Evolutionary conservation across 768 basidiomycete species (phyloP).

Genomic region (Mycena alexandri): DNA sequence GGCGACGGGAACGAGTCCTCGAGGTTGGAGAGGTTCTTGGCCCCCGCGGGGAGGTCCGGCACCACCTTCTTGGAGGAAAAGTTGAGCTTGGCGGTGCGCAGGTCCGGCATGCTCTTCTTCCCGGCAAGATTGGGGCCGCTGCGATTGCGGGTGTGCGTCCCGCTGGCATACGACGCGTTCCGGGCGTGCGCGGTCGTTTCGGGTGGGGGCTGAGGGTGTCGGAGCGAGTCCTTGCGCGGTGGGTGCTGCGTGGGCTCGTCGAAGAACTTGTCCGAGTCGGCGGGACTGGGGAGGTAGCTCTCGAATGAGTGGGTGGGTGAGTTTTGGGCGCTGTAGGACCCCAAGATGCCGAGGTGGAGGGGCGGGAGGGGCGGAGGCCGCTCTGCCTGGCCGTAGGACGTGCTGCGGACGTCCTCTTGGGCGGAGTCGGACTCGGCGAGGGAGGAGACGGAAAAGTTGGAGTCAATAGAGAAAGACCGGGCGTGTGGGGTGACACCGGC

Average conservation of each 20-base stretch:
- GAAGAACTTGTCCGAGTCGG: conserved; percentile 64
- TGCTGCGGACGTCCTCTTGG: conserved; percentile 42
- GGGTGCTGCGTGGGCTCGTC: conserved; percentile 52
- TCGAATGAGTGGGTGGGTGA: conserved; percentile 67
- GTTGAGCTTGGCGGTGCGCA: conserved; percentile 67
- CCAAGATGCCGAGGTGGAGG: conserved; percentile 61
- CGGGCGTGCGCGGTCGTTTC: conserved; percentile 53
- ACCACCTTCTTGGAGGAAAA: conserved; percentile 44
- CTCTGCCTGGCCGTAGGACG: conserved; percentile 47
- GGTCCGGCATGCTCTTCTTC: conserved; percentile 91
- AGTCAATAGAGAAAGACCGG: conserved; percentile 73
- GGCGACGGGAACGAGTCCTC: conserved; percentile 55
- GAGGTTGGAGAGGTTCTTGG: conserved; percentile 37
- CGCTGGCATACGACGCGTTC: conserved; percentile 64
- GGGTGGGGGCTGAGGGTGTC: conserved; percentile 43
- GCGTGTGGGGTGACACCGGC: conserved; percentile 62
- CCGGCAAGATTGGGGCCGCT: conserved; percentile 48
- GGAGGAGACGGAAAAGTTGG: conserved; percentile 66
- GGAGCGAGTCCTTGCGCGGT: conserved; percentile 36
- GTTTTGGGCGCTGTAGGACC: conserved; percentile 53
- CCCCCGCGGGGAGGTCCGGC: conserved; percentile 41
- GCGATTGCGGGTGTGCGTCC: conserved; percentile 51
- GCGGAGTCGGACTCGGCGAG: conserved; percentile 52
- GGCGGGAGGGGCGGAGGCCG: conserved; percentile 65
- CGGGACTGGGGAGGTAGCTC: conserved; percentile 68